Evolutionary conservation across 768 basidiomycete genomes (phyloP).

Genomic region (Hemileccinum impolitum): DNA sequence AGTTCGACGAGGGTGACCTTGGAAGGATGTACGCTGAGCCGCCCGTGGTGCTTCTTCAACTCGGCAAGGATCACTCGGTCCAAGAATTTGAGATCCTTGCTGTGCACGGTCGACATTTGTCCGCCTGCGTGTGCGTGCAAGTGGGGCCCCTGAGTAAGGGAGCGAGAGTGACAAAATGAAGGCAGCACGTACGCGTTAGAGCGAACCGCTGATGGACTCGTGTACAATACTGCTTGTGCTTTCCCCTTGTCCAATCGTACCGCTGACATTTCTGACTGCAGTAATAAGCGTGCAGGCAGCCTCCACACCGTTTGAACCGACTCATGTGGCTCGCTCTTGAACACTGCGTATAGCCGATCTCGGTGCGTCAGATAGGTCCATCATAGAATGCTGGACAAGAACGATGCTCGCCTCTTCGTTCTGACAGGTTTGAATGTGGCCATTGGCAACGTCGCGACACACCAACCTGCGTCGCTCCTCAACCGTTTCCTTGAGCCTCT

Average conservation of each 20-base stretch:
- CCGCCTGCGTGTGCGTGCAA: conserved; percentile 9
- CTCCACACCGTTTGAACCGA: conserved; percentile 25
- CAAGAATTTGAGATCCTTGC: conserved; percentile 27
- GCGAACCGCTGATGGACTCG: conserved; percentile 19
- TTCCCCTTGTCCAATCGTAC: conserved; percentile 26
- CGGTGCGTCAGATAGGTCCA: background rate
- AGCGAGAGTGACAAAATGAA: no score
- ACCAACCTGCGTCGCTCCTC: conserved; percentile 19
- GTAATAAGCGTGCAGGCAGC: conserved; percentile 30
- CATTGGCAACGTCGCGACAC: conserved; percentile 11
- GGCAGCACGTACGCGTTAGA: conserved; percentile 14
- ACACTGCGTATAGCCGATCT: conserved; percentile 12
- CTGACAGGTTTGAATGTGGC: conserved; percentile 27
- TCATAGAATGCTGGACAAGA: background rate
- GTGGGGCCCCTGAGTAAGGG: background rate
- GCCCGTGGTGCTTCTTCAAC: conserved; percentile 16
- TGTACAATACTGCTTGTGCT: conserved; percentile 26
- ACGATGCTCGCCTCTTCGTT: conserved; percentile 15
- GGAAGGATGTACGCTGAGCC: conserved; percentile 9
- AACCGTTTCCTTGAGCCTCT: conserved; percentile 15
- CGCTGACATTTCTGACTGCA: conserved; percentile 27
- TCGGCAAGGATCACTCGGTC: conserved; percentile 26
- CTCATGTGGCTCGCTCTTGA: conserved; percentile 14
- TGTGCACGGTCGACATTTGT: conserved; percentile 21
- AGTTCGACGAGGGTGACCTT: conserved; percentile 26